Evolutionary conservation across 2,329 filamentous ascomycete species (phyloP).

Genomic region (Plenodomus biglobosus): DNA sequence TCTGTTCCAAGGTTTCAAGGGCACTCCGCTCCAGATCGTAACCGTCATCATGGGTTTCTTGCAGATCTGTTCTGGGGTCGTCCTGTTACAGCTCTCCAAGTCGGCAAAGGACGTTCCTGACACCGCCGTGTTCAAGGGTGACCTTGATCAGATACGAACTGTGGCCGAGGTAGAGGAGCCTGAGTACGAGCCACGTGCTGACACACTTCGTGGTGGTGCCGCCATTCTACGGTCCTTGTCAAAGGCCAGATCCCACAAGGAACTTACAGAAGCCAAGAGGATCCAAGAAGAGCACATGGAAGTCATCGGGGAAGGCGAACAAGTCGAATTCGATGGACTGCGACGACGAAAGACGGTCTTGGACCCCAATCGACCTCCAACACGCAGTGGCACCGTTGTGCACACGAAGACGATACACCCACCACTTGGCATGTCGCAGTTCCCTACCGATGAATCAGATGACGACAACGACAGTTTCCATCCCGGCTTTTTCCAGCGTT

Average conservation of each 20-base stretch:
- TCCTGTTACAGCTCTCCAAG: slow-evolving; percentile 93
- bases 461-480: slow-evolving; percentile 45
- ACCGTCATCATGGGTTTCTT: slow-evolving; percentile 93
- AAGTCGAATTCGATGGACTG: slow-evolving; percentile 89
- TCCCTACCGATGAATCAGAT: slow-evolving; percentile 65
- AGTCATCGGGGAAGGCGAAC: slow-evolving; percentile 75
- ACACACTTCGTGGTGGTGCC: slow-evolving; percentile 88
- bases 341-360: slow-evolving; percentile 68
- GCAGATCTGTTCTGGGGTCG: slow-evolving; percentile 88
- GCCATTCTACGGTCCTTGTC: slow-evolving; percentile 86
- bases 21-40: slow-evolving; percentile 74
- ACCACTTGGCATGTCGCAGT: slow-evolving; percentile 83
- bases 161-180: slow-evolving; percentile 94
- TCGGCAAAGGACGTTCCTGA: slow-evolving; percentile 97
- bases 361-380: slow-evolving; percentile 44
- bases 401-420: slow-evolving; percentile 63
- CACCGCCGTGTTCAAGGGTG: slow-evolving; percentile 84
- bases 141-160: slow-evolving; percentile 91
- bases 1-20: slow-evolving; percentile 91
- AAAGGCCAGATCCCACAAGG: slow-evolving; percentile 71
- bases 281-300: slow-evolving; percentile 80
- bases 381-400: slow-evolving; percentile 42
- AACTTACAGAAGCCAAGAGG: slow-evolving; percentile 75
- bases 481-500: slow-evolving; percentile 51
- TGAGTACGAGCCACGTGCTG: slow-evolving; percentile 94